Conservation (phyloP, 2,329 filamentous ascomycete species). For the Pseudocercospora vitis region DNA sequence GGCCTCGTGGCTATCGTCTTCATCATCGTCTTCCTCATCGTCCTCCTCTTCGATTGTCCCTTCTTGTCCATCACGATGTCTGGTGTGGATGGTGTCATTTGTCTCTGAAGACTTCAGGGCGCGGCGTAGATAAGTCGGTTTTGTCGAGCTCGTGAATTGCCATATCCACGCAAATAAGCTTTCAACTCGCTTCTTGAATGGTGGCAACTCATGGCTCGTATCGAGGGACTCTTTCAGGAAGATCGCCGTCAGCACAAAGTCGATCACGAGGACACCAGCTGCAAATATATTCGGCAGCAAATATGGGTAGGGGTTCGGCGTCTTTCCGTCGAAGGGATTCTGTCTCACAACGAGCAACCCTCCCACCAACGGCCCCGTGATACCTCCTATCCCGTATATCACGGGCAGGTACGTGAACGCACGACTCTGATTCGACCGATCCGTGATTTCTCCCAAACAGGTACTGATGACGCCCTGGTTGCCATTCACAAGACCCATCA, state of each 20-base stretch:
- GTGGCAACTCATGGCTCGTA: slow-evolving; percentile 61
- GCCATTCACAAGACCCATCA: slow-evolving; percentile 92
- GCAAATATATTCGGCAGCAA: slow-evolving; percentile 79
- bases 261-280: slow-evolving; percentile 68
- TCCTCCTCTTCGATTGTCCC: slow-evolving; percentile 19
- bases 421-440: slow-evolving; percentile 87
- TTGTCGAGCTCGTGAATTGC: slow-evolving; percentile 63
- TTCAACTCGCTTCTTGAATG: slow-evolving; percentile 58
- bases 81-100: slow-evolving; percentile 15
- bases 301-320: slow-evolving; percentile 70
- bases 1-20: slow-evolving; percentile 44
- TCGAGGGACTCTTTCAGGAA: slow-evolving; percentile 87
- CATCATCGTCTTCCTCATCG: slow-evolving; percentile 28
- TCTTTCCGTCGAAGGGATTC: slow-evolving; percentile 54
- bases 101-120: slow-evolving; percentile 20
- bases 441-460: slow-evolving; percentile 90
- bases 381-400: slow-evolving; percentile 91
- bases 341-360: slow-evolving; percentile 72
- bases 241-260: slow-evolving; percentile 71
- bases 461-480: slow-evolving; percentile 94
- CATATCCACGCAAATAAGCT: slow-evolving; percentile 67
- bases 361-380: slow-evolving; percentile 89
- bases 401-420: slow-evolving; percentile 94
- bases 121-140: slow-evolving; percentile 59
- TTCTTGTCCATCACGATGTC: slow-evolving; percentile 18